Evolutionary conservation across 352 stramenopile species (phyloP).

Genomic region (Blastocystis hominis): DNA sequence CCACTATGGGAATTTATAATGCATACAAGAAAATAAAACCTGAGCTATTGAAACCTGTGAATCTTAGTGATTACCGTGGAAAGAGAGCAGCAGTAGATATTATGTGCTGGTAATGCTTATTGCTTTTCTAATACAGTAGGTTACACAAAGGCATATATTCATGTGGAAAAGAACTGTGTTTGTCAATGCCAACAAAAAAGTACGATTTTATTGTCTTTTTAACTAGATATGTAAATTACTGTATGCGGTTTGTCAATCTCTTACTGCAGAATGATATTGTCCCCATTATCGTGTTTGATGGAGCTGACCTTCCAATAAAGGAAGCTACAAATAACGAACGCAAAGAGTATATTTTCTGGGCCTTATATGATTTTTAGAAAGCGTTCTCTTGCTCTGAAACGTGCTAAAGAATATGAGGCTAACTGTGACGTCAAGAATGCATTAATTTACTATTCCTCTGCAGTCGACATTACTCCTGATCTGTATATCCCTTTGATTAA

Average conservation of each 20-base stretch:
- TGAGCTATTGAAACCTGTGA: no score
- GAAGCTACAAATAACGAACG: slow-evolving; percentile 62
- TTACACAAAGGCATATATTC: slow-evolving; percentile 79
- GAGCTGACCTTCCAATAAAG: slow-evolving; percentile 77
- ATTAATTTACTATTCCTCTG: slow-evolving; percentile 60
- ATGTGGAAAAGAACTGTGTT: slow-evolving; percentile 73
- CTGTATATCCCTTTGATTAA: slow-evolving; percentile 64
- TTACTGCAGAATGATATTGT: slow-evolving; percentile 73
- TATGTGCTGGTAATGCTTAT: slow-evolving; percentile 62
- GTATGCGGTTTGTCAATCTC: slow-evolving; percentile 74
- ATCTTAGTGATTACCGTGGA: slow-evolving; percentile 4
- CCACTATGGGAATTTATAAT: no score
- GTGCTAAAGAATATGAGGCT: slow-evolving; percentile 60
- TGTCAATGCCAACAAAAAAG: slow-evolving; percentile 61
- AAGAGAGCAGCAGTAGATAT: slow-evolving; percentile 56
- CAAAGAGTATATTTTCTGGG: background rate
- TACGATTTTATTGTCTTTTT: background rate
- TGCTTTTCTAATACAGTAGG: slow-evolving; percentile 61
- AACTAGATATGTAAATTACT: slow-evolving; percentile 72
- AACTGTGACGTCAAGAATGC: slow-evolving; percentile 61
- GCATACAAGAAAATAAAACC: no score
- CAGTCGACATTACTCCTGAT: slow-evolving; percentile 65
- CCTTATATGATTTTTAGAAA: background rate
- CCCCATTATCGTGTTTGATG: slow-evolving; percentile 83
- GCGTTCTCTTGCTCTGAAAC: background rate